Evolutionary conservation across 2,329 filamentous ascomycete species (phyloP).

Genomic region (Phaeosphaeria sp.): DNA sequence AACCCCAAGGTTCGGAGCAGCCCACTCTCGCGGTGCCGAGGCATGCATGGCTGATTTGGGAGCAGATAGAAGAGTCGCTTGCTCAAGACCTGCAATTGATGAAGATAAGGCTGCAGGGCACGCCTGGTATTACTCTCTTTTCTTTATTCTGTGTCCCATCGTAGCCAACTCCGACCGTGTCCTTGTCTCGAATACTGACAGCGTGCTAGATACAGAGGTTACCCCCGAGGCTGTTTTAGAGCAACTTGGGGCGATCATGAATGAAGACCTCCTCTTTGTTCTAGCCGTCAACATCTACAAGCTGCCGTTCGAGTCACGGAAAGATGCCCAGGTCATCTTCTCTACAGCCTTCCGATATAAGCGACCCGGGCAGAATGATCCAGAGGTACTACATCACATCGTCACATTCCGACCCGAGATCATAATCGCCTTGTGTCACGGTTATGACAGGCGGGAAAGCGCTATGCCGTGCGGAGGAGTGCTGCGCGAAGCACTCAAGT

Average conservation of each 20-base stretch:
- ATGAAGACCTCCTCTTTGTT: conserved; percentile 86
- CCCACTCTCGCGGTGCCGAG: not conserved
- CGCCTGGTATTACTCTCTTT: conserved; percentile 68
- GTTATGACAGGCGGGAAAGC: conserved; percentile 89
- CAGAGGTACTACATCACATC: conserved; percentile 86
- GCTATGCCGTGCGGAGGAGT: conserved; percentile 91
- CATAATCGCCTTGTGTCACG: conserved; percentile 84
- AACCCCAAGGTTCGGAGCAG: conserved; percentile 59
- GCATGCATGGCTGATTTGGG: not conserved
- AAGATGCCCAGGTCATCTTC: conserved; percentile 94
- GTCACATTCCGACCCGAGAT: conserved; percentile 86
- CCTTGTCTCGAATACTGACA: conserved; percentile 18
- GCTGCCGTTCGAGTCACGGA: conserved; percentile 93
- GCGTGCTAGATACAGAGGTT: conserved; percentile 76
- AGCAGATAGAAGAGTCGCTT: conserved; percentile 48
- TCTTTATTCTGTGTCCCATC: not conserved
- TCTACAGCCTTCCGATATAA: conserved; percentile 94
- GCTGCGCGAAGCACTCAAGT: conserved; percentile 86
- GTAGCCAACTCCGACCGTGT: not conserved
- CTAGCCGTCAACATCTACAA: conserved; percentile 83
- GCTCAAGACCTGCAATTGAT: conserved; percentile 86
- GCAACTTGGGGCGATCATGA: conserved; percentile 81
- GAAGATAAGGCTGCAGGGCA: conserved; percentile 92
- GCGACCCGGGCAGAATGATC: conserved; percentile 73
- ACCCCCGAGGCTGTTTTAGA: conserved; percentile 87